Evolutionary conservation across 495 filamentous ascomycete genomes (phyloP).

Genomic region (Entonaema liquescens): DNA sequence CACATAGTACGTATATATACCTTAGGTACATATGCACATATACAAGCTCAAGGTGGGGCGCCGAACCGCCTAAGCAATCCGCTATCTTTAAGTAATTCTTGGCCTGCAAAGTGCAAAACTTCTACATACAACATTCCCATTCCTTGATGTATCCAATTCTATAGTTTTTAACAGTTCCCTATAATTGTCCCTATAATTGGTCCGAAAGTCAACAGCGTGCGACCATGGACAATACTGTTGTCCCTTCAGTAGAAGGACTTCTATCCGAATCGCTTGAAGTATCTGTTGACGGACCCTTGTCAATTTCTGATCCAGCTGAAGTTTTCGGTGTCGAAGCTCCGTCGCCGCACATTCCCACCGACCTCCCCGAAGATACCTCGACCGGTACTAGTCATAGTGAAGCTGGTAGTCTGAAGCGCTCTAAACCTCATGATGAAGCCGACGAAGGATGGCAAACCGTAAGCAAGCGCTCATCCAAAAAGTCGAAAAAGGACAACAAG

Average conservation of each 20-base stretch:
- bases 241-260: constrained; percentile 16
- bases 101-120: constrained; percentile 27
- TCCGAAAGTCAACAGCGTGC: not conserved
- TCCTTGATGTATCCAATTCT: constrained; percentile 2
- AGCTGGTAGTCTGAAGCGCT: constrained; percentile 49
- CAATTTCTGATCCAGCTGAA: constrained; percentile 14
- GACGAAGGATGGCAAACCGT: constrained; percentile 62
- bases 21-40: constrained; percentile 8
- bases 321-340: constrained; percentile 24
- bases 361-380: constrained; percentile 22
- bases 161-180: not conserved
- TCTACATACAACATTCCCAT: constrained; percentile 7
- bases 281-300: constrained; percentile 12
- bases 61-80: not conserved
- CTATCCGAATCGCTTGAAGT: constrained; percentile 16
- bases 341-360: constrained; percentile 21
- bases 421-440: constrained; percentile 52
- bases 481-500: constrained; percentile 64
- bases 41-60: constrained; percentile 25
- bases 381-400: constrained; percentile 25
- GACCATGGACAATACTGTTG: constrained; percentile 29
- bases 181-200: not conserved
- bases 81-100: constrained; percentile 18
- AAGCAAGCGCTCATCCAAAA: constrained; percentile 43
- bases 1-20: constrained; percentile 13